These are phyloP conservation scores for Effrenium voratum DNA, from an alignment of 73 alveolate species.

Conservation along the genomic window DNA sequence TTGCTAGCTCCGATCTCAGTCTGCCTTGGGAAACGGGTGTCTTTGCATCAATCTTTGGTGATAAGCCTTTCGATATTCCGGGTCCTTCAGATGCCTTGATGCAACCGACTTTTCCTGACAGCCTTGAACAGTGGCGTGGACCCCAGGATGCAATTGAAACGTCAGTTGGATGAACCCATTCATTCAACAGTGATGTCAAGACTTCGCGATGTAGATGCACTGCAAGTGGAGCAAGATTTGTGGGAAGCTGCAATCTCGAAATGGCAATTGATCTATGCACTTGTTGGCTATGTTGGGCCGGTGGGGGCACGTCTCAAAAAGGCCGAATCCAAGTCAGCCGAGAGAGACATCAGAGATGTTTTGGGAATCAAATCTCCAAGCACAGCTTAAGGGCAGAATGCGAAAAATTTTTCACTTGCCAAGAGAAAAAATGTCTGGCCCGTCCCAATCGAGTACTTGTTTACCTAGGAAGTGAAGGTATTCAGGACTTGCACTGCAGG, in stretches of 20 bases:
- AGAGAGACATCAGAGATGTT: not conserved
- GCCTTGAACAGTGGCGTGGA: no score
- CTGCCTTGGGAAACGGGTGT: slow-evolving; percentile 16
- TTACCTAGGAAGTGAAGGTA: no score
- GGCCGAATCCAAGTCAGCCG: not conserved
- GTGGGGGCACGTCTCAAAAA: not conserved
- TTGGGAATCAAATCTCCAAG: not conserved
- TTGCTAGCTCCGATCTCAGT: no score
- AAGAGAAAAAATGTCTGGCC: not conserved
- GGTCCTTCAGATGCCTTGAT: not conserved
- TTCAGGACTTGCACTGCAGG: not conserved
- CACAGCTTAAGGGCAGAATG: not conserved
- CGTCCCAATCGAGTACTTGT: not conserved
- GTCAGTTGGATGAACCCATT: no score
- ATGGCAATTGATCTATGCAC: not conserved
- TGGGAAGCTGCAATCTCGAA: not conserved
- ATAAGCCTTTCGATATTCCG: not conserved
- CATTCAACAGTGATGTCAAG: not conserved
- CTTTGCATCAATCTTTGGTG: not conserved
- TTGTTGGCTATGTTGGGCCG: not conserved
- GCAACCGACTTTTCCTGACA: no score
- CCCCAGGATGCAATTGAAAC: no score
- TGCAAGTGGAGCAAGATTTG: not conserved
- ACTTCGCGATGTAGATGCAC: not conserved
- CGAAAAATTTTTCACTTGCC: no score